Evolutionary conservation across 1,284 basidiomycete species (phyloP), one percentile per base, ranked within the genome.

Genomic region (Boletus mariae): DNA sequence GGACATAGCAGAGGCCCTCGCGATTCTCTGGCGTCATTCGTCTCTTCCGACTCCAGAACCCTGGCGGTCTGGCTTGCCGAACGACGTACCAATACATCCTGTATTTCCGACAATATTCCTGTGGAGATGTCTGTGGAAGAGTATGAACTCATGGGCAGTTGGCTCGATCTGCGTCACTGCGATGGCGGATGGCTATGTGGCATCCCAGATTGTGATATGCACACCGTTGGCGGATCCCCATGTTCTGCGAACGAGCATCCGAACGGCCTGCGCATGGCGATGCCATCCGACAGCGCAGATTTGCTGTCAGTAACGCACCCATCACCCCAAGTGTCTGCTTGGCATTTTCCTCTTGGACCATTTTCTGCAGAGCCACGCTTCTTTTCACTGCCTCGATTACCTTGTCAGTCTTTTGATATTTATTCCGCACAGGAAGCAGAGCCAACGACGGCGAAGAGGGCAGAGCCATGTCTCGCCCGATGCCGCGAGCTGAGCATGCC

Each of bases 101-200:
- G 65, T 35, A 42, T 59, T 44, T 58, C 60, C 15, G 53, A 59
- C n/a, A 61, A 64, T 15, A 51, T 57, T 28, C 59, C 52, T 2
- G 57, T 57, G 43, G 60, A 63, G 40, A 72, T 78, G 65, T 70
- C 70, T 20, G 56, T 78, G 31, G 77, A 73, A 48, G 73, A 79
- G 43, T 79, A 80, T 53, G 79, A 80, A 55, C 63, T 68, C 20
- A 61, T 59, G 49, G 79, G 77, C 2, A 80, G 79, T 55, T 80
- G 78, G 79, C 68, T 71, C 17, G 66, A 75, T 57, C 51, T 61
- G 25, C 49, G 55, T 45, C 54, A 41, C 10, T 45, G 51, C 20
- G 57, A 60, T n/a, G 57, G 45, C 13, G 65, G 57, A 31, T 68
- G 63, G 68, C 48, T 49, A 37, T 72, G 60, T 52, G 67, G 65